Evolutionary conservation across 768 basidiomycete species (phyloP), one percentile per base, ranked within the genome.

Genomic region (Lactifluus rugatus): DNA sequence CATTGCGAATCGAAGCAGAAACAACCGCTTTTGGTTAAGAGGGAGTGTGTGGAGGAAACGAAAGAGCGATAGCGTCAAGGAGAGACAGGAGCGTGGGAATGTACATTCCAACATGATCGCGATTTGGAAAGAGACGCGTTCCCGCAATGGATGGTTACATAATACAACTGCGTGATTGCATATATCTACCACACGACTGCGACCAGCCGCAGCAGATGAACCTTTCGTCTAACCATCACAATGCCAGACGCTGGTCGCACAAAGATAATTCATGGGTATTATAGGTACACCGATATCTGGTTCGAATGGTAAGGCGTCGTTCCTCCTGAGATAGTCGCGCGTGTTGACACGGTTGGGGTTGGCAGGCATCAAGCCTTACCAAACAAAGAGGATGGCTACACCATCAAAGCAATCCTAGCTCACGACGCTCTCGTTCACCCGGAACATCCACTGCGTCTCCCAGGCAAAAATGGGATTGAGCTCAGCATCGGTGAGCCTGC

Each of bases 271-370:
- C 62, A 56, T 25, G 88, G 88, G 14, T 91, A 85, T 66, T 91
- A 90, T 68, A 75, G 91, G 52, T 92, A 86, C 68, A 89, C 89
- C 0, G 90, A 93, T 70, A 84, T 93, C 52, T 85, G 82, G 79
- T 91, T 83, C 56, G 84, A 89, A 68, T 90, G 85, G 89, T 85
- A 65, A 63, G 66, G 23, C 23, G 14, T 16, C 44, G 9, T 2
- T 6, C 17, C 57, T 16, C 11, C 1, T 10, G 8, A 10, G 11
- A 13, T 10, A 9, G 48, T 48, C 26, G 2, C 5, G 5, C n/a
- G 34, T 49, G 11, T 49, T 60, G 51, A 49, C 59, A 46, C 51
- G 28, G 19, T 49, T 7, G n/a, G 19, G 36, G 17, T 49, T 48
- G 34, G 46, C 62, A 89, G 88, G 87, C 70, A 77, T 49, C 70